Percentiles rank a stretch among this genome's conserved stretches.
Evolutionary conservation across 345 rosid genomes (phyloP).

Genomic region (Acer campestre): DNA sequence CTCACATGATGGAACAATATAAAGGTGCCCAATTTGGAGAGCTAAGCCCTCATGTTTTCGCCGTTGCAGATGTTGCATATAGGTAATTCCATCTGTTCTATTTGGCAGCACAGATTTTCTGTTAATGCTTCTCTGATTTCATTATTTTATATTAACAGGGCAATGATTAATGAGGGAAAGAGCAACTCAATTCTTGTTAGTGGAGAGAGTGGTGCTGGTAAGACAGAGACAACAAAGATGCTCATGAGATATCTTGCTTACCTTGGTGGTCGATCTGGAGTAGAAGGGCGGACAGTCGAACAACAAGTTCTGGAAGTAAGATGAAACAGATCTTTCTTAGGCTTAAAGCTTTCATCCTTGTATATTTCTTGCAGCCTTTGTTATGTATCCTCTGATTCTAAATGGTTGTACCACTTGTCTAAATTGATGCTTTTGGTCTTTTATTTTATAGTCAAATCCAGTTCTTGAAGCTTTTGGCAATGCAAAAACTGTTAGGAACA

Average conservation of each 20-base stretch:
- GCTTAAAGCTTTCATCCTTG: constrained; percentile 1
- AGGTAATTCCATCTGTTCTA: constrained; percentile 48
- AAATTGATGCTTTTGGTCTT: constrained; percentile 30
- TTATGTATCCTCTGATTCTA: constrained; percentile 1
- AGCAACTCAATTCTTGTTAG: constrained; percentile 99
- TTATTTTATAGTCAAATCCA: constrained; percentile 85
- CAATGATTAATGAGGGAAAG: constrained; percentile 97
- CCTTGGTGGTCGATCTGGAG: constrained; percentile 98
- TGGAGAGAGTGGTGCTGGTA: constrained; percentile 99
- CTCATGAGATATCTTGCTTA: constrained; percentile 99
- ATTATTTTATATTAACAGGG: constrained; percentile 51
- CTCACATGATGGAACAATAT: constrained; percentile 99
- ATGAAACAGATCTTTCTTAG: constrained; percentile 20
- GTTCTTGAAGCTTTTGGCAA: constrained; percentile 99
- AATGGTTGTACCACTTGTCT: constrained; percentile 23
- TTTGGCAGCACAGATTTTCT: constrained; percentile 19
- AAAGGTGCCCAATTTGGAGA: constrained; percentile 98
- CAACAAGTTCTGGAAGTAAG: constrained; percentile 99
- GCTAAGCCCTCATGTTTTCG: constrained; percentile 98
- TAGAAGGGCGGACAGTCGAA: constrained; percentile 99
- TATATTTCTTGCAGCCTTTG: constrained; percentile 10
- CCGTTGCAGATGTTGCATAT: constrained; percentile 98
- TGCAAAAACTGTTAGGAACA: constrained; percentile 97
- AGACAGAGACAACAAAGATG: constrained; percentile 99
- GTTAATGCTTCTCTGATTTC: constrained; percentile 30